A percentile compares a stretch with the other conserved stretches of the same genome.
These are phyloP conservation scores for Ceratobasidium sp. DNA, from an alignment of 1,284 basidiomycete genomes.

Conservation along the genomic window DNA sequence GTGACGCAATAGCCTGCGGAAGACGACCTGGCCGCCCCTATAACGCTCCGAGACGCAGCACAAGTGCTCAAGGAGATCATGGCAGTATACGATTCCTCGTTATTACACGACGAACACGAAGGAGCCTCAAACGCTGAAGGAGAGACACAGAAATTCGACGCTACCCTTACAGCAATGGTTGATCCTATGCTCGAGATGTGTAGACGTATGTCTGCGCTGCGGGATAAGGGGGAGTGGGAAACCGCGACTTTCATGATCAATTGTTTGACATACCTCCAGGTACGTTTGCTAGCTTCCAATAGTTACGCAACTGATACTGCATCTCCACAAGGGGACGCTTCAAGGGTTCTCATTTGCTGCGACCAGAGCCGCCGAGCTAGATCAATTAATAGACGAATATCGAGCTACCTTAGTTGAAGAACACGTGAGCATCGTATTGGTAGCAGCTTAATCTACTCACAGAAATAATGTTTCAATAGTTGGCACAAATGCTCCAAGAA, in stretches of 20 bases:
- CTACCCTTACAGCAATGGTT: constrained; percentile 85
- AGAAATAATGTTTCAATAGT: constrained; percentile 63
- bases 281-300: constrained; percentile 55
- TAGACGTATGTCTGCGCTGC: constrained; percentile 73
- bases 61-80: constrained; percentile 90
- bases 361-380: constrained; percentile 70
- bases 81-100: constrained; percentile 85
- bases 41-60: constrained; percentile 81
- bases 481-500: constrained; percentile 76
- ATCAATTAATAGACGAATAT: constrained; percentile 72
- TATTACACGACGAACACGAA: constrained; percentile 70
- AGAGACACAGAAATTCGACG: constrained; percentile 76
- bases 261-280: constrained; percentile 83
- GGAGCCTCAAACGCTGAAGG: constrained; percentile 49
- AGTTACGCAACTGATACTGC: constrained; percentile 33
- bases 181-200: constrained; percentile 87
- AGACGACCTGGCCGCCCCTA: constrained; percentile 79
- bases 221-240: constrained; percentile 78
- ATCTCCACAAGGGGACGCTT: constrained; percentile 68
- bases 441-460: neutral
- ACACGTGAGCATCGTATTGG: constrained; percentile 72
- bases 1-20: constrained; percentile 75
- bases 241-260: constrained; percentile 85
- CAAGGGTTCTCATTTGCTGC: constrained; percentile 80
- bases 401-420: constrained; percentile 79